Evolutionary conservation across 331 rosid genomes (phyloP).

Genomic region (Phaseolus coccineus): DNA sequence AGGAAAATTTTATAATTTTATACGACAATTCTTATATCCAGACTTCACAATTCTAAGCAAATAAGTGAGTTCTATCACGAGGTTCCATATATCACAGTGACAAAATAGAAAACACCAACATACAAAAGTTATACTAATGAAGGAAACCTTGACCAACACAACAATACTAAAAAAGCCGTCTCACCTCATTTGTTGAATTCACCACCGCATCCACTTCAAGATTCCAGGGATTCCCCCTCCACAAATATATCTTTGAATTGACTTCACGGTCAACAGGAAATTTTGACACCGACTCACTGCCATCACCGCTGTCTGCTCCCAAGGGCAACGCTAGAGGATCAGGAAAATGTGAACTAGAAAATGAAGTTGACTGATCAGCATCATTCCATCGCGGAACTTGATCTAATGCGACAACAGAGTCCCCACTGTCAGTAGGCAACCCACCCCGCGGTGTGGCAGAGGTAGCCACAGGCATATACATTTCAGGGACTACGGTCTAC

Average conservation of each 20-base stretch:
- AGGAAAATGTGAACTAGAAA: constrained; percentile 65
- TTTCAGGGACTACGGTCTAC: constrained; percentile 48
- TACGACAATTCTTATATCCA: not conserved
- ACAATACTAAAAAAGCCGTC: constrained; percentile 19
- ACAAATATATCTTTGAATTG: constrained; percentile 80
- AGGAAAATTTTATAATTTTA: not conserved
- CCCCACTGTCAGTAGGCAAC: constrained; percentile 71
- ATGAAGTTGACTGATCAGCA: constrained; percentile 71
- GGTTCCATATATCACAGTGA: not conserved
- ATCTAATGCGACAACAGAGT: constrained; percentile 73
- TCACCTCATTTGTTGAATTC: constrained; percentile 91
- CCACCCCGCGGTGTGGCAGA: constrained; percentile 70
- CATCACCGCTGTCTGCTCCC: constrained; percentile 48
- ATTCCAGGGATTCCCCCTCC: constrained; percentile 99
- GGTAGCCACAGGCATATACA: constrained; percentile 76
- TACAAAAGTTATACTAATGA: not conserved
- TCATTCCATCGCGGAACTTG: constrained; percentile 92
- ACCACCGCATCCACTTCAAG: constrained; percentile 93
- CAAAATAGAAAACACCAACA: constrained; percentile 1
- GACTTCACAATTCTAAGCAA: not conserved
- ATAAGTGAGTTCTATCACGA: constrained; percentile 2
- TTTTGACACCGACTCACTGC: constrained; percentile 58
- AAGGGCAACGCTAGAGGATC: constrained; percentile 73
- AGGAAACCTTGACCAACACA: not conserved
- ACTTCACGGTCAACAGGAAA: constrained; percentile 83